Evolutionary conservation across 225 moss, liverwort and hornwort genomes (phyloP).

Genomic region (Pleurozium schreberi): DNA sequence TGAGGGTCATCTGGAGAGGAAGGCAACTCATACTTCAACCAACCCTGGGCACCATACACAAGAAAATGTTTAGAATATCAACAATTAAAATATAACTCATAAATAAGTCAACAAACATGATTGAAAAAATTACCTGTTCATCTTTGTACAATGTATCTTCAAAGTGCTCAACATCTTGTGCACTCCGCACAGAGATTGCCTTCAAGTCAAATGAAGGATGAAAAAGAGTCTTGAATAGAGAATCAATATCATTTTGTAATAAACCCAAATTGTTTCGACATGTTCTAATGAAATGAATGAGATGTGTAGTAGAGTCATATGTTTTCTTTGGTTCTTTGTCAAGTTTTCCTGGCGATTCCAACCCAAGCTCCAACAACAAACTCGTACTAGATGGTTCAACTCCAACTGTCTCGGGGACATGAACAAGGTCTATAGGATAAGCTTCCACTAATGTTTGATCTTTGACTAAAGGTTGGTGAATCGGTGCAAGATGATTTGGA

Average conservation of each 20-base stretch:
- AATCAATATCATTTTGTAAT: neutral
- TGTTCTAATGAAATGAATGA: neutral
- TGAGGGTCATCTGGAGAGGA: neutral
- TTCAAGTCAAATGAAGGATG: neutral
- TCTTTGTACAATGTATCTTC: neutral
- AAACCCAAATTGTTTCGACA: neutral
- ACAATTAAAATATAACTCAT: neutral
- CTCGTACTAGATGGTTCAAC: neutral
- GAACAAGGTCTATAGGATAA: neutral
- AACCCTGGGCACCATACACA: neutral
- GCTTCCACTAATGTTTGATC: neutral
- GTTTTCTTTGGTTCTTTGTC: neutral
- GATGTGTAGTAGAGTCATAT: neutral
- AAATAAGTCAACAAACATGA: neutral
- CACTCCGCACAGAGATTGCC: fast-evolving
- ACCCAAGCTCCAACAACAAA: neutral
- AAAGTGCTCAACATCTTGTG: neutral
- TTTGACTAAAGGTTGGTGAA: neutral
- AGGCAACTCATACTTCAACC: neutral
- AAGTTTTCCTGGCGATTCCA: neutral
- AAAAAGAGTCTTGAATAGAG: fast-evolving
- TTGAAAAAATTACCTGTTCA: no score
- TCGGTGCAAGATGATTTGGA: no score
- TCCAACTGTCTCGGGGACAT: neutral
- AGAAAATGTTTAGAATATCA: neutral